These are phyloP conservation scores for Lepidium sativum DNA, from an alignment of 345 rosid genomes.

Conservation along the genomic window DNA sequence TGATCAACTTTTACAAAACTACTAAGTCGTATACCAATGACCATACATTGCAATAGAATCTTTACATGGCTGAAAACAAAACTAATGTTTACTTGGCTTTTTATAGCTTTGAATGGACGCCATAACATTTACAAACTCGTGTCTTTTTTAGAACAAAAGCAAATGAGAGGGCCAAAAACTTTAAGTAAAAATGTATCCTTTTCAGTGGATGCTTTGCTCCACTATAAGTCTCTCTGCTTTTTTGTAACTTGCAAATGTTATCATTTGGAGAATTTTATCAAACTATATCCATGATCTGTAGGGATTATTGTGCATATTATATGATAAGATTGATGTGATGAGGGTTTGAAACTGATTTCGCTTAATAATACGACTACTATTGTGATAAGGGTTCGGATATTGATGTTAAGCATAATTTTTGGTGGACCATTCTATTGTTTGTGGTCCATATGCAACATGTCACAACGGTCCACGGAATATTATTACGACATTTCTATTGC, in stretches of 20 bases:
- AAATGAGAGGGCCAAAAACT: slow-evolving; percentile 10
- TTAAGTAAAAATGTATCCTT: neutral
- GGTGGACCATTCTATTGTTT: slow-evolving; percentile 1
- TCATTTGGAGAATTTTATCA: neutral
- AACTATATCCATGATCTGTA: neutral
- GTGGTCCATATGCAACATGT: slow-evolving; percentile 17
- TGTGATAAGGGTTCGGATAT: slow-evolving; percentile 9
- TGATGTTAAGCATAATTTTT: neutral
- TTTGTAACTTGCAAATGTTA: neutral
- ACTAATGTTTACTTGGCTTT: slow-evolving; percentile 2
- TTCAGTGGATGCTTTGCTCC: slow-evolving; percentile 22
- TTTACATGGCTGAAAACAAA: slow-evolving; percentile 8
- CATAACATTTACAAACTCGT: neutral
- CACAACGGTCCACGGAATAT: neutral
- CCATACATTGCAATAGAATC: neutral
- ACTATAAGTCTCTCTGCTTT: neutral
- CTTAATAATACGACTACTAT: neutral
- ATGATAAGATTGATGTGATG: slow-evolving; percentile 1
- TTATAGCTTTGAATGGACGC: slow-evolving; percentile 12
- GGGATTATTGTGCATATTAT: neutral
- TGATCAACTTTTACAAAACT: neutral
- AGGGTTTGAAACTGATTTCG: neutral
- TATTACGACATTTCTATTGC: neutral
- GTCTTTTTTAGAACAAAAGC: slow-evolving; percentile 7
- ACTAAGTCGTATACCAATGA: neutral